phyloP scores from a whole-genome alignment of 2,329 filamentous ascomycete species.

The Pestalotiopsis sp. region DNA sequence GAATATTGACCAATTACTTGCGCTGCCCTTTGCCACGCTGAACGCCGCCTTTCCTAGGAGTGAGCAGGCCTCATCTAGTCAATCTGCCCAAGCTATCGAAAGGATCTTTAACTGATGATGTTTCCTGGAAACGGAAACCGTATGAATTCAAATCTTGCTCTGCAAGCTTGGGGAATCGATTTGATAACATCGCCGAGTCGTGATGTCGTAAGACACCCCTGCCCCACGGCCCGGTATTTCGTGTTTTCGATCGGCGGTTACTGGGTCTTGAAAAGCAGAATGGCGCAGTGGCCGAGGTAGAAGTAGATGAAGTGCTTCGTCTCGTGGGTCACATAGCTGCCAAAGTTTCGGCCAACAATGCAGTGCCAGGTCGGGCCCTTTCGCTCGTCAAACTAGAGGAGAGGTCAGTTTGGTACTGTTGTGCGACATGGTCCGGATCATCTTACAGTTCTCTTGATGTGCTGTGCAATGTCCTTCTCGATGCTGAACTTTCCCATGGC shows the following conservation, averaged over 20 bases:
- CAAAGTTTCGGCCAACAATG: constrained; percentile 97
- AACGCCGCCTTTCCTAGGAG: not conserved
- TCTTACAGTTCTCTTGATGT: constrained; percentile 38
- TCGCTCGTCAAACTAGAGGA: constrained; percentile 82
- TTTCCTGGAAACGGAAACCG: not conserved
- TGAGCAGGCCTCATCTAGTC: not conserved
- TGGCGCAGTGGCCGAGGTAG: constrained; percentile 97
- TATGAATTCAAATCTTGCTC: not conserved
- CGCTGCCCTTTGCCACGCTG: not conserved
- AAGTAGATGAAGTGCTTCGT: constrained; percentile 99
- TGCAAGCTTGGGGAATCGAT: not conserved
- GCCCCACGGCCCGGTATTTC: not conserved
- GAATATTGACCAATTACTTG: not conserved
- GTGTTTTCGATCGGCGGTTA: constrained; percentile 45
- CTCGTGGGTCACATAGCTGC: constrained; percentile 98
- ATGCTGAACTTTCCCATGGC: constrained; percentile 65
- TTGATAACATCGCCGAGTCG: not conserved
- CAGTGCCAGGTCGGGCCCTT: constrained; percentile 99
- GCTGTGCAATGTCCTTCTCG: constrained; percentile 53
- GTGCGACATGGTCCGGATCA: not conserved
- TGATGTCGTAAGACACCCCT: not conserved
- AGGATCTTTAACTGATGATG: not conserved
- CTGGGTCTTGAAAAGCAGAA: constrained; percentile 98
- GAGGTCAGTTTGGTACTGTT: not conserved
- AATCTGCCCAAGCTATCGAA: not conserved